These are phyloP conservation scores for Aphanomyces invadans DNA, from an alignment of 352 stramenopile genomes.

Conservation along the genomic window DNA sequence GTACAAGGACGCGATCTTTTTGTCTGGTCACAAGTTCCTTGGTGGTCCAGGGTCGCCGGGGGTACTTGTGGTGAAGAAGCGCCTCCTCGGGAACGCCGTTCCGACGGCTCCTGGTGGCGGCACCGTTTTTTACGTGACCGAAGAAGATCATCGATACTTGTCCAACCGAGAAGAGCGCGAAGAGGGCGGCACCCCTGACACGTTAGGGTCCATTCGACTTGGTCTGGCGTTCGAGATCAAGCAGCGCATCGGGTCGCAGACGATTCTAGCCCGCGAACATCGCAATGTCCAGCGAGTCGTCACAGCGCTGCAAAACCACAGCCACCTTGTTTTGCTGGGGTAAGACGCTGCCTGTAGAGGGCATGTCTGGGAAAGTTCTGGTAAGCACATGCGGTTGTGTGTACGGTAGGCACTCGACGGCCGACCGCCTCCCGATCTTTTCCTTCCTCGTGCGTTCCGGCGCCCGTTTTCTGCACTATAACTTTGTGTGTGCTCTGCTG, in stretches of 20 bases:
- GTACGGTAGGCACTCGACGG: slow-evolving; percentile 24
- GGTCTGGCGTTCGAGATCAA: slow-evolving; percentile 91
- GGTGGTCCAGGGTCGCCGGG: slow-evolving; percentile 88
- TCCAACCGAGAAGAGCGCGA: slow-evolving; percentile 90
- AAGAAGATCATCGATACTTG: slow-evolving; percentile 49
- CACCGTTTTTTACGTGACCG: slow-evolving; percentile 50
- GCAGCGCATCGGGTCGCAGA: slow-evolving; percentile 38
- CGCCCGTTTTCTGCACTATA: slow-evolving; percentile 93
- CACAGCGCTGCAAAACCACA: slow-evolving; percentile 37
- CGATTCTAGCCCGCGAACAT: slow-evolving; percentile 50
- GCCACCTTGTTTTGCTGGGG: slow-evolving; percentile 86
- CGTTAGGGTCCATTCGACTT: slow-evolving; percentile 88
- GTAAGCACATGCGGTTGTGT: no score
- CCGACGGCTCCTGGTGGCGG: slow-evolving; percentile 45
- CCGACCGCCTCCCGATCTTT: slow-evolving; percentile 88
- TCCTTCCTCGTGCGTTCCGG: slow-evolving; percentile 89
- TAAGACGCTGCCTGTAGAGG: slow-evolving; percentile 28
- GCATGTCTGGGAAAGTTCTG: no score
- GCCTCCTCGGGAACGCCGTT: slow-evolving; percentile 46
- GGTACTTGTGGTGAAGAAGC: slow-evolving; percentile 94
- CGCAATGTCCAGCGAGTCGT: slow-evolving; percentile 35
- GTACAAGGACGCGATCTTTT: slow-evolving; percentile 92
- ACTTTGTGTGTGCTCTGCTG: slow-evolving; percentile 95
- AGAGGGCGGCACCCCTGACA: slow-evolving; percentile 94
- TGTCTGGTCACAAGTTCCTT: slow-evolving; percentile 95